Evolutionary conservation across 345 rosid genomes (phyloP).

Genomic region (Turnera subulata): DNA sequence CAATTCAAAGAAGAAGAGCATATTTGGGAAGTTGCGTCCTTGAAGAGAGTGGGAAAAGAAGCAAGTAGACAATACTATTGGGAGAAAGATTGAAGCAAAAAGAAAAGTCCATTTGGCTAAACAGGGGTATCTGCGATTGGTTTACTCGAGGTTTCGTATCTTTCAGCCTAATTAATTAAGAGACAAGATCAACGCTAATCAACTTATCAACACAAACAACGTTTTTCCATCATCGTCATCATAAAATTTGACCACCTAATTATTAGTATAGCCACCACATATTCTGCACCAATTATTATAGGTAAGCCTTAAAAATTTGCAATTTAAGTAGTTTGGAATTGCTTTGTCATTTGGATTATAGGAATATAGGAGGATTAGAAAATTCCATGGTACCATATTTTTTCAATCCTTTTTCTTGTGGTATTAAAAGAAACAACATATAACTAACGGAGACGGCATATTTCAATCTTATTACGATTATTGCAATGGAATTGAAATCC

Average conservation of each 20-base stretch:
- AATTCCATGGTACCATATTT: too few species aligned
- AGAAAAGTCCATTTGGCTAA: slow-evolving; percentile 5
- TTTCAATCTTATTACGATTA: neutral
- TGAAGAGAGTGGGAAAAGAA: slow-evolving; percentile 18
- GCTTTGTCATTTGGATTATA: too few species aligned
- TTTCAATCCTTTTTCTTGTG: too few species aligned
- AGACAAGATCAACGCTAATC: neutral
- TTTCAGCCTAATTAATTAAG: neutral
- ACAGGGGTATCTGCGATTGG: neutral
- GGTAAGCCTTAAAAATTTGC: too few species aligned
- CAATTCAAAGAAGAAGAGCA: slow-evolving; percentile 36
- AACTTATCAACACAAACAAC: too few species aligned
- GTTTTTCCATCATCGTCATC: too few species aligned
- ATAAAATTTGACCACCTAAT: too few species aligned
- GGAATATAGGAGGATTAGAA: too few species aligned
- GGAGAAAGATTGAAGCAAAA: slow-evolving; percentile 14
- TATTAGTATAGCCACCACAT: too few species aligned
- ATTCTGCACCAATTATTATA: too few species aligned
- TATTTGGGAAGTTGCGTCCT: slow-evolving; percentile 52
- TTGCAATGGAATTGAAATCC: neutral
- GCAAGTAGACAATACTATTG: slow-evolving; percentile 27
- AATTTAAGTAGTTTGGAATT: too few species aligned
- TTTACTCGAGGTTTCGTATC: neutral
- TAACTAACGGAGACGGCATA: neutral
- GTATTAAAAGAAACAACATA: too few species aligned